Base-by-base conservation (phyloP, 2,329 filamentous ascomycete genomes). In the Fusarium tricinctum region DNA sequence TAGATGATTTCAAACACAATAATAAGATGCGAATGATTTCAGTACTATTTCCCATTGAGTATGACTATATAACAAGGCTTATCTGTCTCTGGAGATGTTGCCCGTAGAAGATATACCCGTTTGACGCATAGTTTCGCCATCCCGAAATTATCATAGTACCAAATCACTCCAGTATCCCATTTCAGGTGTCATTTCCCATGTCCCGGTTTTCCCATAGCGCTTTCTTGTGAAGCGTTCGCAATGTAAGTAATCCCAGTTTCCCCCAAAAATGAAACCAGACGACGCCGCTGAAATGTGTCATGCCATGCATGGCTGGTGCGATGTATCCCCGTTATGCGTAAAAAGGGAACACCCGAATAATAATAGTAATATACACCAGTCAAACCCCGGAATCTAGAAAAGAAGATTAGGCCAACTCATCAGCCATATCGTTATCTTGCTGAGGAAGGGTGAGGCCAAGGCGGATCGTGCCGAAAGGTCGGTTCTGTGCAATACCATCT, bases 391-490 rank as follows among this genome's bases (percentile, higher is more conserved):
- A 30, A 30, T 38, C 44, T 22, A 23, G 23, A 54, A 44, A 43
- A 56, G 32, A 43, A 26, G 43, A 43, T 44, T 60, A 75, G 43
- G 58, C 58, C 46, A 68, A 42, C 38, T 74, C 65, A n/a, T 72
- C 69, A 20, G 20, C 57, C 70, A 68, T 66, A n/a, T 68, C 58
- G 28, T 62, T 42, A 28, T 65, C 63, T 32, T 63, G 33, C 20
- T 60, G 42, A 28, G 28, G 58, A 38, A 74, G 43, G 33, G 76
- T 69, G 17, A 84, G 63, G 4, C 84, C 84, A 26, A 87, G 70
- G 51, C 76, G 80, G 62, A 88, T 86, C 1, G 69, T 69, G 1
- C 85, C 85, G 70, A 85, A 87, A 3, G 82, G 78, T 50, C 77
- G 53, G 9, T 74, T 70, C 8, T 77, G 58, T 8, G 72, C 68